A percentile compares a stretch with the other conserved stretches of the same genome.
These are phyloP conservation scores for Aschersonia sp. DNA, from an alignment of 2,329 filamentous ascomycete genomes.

Conservation along the genomic window DNA sequence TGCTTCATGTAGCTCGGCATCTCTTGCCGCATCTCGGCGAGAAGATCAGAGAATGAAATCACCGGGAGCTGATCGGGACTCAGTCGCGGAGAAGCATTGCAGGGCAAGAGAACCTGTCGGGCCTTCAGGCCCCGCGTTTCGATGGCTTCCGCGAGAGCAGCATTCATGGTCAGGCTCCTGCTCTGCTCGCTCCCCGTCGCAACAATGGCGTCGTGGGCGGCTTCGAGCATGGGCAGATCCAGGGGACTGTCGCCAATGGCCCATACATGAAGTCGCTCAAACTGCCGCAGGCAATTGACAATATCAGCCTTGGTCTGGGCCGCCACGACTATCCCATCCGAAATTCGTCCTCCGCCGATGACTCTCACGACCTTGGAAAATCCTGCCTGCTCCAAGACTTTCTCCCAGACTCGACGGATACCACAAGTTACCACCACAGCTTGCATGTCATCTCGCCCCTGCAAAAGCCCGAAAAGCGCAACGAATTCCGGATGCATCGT, in stretches of 20 bases:
- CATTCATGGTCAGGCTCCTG: slow-evolving; percentile 39
- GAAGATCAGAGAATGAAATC: slow-evolving; percentile 4
- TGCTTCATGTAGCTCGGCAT: slow-evolving; percentile 10
- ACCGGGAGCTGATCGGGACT: slow-evolving; percentile 26
- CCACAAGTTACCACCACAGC: slow-evolving; percentile 42
- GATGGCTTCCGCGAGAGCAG: slow-evolving; percentile 25
- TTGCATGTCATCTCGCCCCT: slow-evolving; percentile 19
- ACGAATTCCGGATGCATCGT: slow-evolving; percentile 32
- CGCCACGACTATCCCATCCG: slow-evolving; percentile 35
- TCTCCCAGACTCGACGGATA: slow-evolving; percentile 37
- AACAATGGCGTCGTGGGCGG: slow-evolving; percentile 38
- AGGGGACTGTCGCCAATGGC: slow-evolving; percentile 47
- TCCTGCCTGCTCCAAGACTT: slow-evolving; percentile 27
- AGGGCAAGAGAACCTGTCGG: slow-evolving; percentile 31
- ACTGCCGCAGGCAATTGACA: slow-evolving; percentile 23
- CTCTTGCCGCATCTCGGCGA: not conserved
- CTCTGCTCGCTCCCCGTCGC: slow-evolving; percentile 32
- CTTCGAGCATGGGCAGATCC: slow-evolving; percentile 40
- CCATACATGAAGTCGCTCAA: slow-evolving; percentile 28
- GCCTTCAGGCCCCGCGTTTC: slow-evolving; percentile 21
- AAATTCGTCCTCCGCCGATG: slow-evolving; percentile 35
- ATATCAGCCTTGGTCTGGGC: slow-evolving; percentile 32
- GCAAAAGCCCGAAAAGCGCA: slow-evolving; percentile 21
- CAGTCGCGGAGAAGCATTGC: slow-evolving; percentile 22
- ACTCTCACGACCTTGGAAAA: slow-evolving; percentile 28